phyloP scores from a whole-genome alignment of 345 rosid genomes.

The Carallia pectinifolia region DNA sequence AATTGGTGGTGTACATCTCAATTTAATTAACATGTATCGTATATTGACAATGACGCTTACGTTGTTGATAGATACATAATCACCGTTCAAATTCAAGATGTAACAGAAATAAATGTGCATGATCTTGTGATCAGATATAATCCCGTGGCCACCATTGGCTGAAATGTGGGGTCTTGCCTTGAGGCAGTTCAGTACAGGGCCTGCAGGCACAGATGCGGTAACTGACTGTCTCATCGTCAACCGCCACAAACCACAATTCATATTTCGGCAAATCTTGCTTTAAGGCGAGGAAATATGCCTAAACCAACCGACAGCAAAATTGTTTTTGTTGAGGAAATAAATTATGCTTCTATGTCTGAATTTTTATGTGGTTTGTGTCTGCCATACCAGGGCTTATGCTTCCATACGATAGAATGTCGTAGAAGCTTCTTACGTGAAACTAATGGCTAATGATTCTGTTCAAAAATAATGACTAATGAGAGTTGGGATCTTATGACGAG shows the following conservation, averaged over 20 bases:
- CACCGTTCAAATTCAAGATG: neutral
- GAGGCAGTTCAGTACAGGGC: neutral
- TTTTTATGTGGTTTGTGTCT: neutral
- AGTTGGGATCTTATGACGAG: no score
- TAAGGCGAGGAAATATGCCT: neutral
- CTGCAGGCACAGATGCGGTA: slow-evolving; percentile 14
- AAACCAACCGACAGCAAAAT: slow-evolving; percentile 22
- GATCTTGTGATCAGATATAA: neutral
- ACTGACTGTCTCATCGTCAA: slow-evolving; percentile 41
- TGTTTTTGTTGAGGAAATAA: neutral
- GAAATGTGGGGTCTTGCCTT: neutral
- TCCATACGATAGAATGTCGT: neutral
- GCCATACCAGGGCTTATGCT: neutral
- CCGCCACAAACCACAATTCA: neutral
- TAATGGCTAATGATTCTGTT: no score
- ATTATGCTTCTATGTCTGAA: neutral
- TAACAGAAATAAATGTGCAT: neutral
- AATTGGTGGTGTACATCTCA: neutral
- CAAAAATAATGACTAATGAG: no score
- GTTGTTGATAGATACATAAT: neutral
- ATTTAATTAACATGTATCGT: neutral
- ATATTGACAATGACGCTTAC: neutral
- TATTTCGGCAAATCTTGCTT: no score
- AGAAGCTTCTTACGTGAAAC: no score
- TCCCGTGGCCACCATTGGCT: neutral